phyloP scores from a whole-genome alignment of 345 rosid genomes.

The Reutealis trisperma region DNA sequence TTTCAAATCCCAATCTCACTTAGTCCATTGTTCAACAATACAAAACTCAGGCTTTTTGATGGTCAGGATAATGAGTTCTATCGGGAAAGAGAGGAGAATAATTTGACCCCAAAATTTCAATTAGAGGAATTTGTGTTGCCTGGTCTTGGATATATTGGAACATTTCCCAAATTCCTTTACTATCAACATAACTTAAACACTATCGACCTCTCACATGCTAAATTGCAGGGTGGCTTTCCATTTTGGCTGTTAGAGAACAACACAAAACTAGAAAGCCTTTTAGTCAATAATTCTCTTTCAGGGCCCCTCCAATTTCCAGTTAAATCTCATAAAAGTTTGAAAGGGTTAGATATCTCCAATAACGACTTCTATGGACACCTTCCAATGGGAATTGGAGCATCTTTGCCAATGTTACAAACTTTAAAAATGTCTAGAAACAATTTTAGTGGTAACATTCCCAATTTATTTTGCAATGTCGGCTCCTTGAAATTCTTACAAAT shows the following conservation, averaged over 20 bases:
- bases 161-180: background rate
- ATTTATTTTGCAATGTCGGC: no score
- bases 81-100: background rate
- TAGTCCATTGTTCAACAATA: background rate
- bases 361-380: background rate
- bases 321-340: background rate
- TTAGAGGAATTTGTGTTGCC: background rate
- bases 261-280: background rate
- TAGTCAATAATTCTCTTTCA: background rate
- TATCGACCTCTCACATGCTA: background rate
- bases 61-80: background rate
- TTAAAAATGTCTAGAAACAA: background rate
- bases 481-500: no score
- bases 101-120: background rate
- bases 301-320: background rate
- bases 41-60: background rate
- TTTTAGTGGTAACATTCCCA: no score
- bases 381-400: background rate
- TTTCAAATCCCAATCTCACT: background rate
- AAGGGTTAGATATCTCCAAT: background rate
- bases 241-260: constrained; percentile 5
- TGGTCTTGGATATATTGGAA: background rate
- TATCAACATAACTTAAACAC: background rate
- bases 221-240: background rate
- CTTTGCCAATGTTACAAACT: background rate